A percentile compares a stretch with the other conserved stretches of the same genome.
These are phyloP conservation scores for Eucalyptus erythrocorys DNA, from an alignment of 345 rosid species.

Conservation along the genomic window DNA sequence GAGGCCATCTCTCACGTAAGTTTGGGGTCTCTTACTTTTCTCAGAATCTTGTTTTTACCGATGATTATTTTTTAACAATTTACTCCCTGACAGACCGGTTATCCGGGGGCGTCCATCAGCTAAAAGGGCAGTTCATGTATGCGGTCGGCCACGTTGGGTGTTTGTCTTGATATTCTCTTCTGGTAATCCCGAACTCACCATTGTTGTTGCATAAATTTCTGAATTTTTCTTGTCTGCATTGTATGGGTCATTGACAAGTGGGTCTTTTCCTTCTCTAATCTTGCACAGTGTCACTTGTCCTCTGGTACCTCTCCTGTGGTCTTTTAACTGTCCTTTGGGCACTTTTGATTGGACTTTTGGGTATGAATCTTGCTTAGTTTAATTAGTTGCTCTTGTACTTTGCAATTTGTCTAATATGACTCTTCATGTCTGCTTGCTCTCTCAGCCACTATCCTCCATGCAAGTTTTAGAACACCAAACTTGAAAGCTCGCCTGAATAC, in stretches of 20 bases:
- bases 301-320: slow-evolving; percentile 85
- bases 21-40: neutral
- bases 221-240: neutral
- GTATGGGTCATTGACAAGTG: neutral
- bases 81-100: slow-evolving; percentile 44
- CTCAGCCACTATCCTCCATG: slow-evolving; percentile 79
- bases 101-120: slow-evolving; percentile 90
- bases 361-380: slow-evolving; percentile 16
- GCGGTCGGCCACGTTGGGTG: slow-evolving; percentile 93
- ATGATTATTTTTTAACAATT: neutral
- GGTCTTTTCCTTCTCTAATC: neutral
- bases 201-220: neutral
- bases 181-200: slow-evolving; percentile 26
- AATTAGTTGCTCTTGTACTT: neutral
- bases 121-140: slow-evolving; percentile 67
- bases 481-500: slow-evolving; percentile 94
- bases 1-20: slow-evolving; percentile 89
- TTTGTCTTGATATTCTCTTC: slow-evolving; percentile 60
- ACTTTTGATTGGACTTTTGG: slow-evolving; percentile 66
- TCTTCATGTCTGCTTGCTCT: neutral
- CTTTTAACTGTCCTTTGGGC: slow-evolving; percentile 82
- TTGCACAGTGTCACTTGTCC: slow-evolving; percentile 49
- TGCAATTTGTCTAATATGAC: neutral
- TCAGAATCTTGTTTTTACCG: neutral
- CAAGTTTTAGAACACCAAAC: slow-evolving; percentile 93